Evolutionary conservation across 1,139 yeast genomes (phyloP).

Genomic region (Yamadazyma conglobata): DNA sequence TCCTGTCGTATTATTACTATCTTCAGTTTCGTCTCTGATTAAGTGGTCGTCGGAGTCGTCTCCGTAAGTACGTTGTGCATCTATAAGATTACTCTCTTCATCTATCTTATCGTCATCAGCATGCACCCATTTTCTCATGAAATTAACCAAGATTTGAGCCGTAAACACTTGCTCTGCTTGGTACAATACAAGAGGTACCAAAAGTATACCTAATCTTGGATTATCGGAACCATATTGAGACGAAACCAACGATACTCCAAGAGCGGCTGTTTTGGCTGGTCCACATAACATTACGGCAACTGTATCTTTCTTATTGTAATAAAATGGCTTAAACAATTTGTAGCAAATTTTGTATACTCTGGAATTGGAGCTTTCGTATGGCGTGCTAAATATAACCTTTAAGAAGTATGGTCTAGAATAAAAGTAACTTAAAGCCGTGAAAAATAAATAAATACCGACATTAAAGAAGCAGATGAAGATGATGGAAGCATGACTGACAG

Average conservation of each 20-base stretch:
- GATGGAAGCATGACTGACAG: conserved; percentile 65
- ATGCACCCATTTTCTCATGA: conserved; percentile 65
- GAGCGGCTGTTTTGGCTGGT: conserved; percentile 89
- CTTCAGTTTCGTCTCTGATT: too few relatives aligned
- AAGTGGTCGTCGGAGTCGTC: too few relatives aligned
- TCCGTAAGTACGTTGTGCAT: too few relatives aligned
- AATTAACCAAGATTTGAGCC: conserved; percentile 65
- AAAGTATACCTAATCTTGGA: conserved; percentile 61
- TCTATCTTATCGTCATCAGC: conserved; percentile 26
- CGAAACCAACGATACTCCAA: conserved; percentile 77
- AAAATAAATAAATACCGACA: conserved; percentile 70
- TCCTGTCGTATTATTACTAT: too few relatives aligned
- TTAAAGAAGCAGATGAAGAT: conserved; percentile 79
- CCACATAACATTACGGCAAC: conserved; percentile 83
- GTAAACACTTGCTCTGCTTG: conserved; percentile 84
- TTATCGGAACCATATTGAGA: conserved; percentile 73
- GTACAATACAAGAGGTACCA: conserved; percentile 79
- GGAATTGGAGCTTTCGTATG: conserved; percentile 46
- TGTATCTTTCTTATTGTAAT: conserved; percentile 67
- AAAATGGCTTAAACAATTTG: conserved; percentile 57
- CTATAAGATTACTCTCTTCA: conserved; percentile 2
- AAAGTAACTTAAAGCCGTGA: conserved; percentile 58
- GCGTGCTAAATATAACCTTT: conserved; percentile 35
- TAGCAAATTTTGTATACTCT: conserved; percentile 37
- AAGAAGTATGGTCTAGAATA: conserved; percentile 63